phyloP scores from a whole-genome alignment of 192 early-diverging fungal genomes.

The Coemansia sp. region DNA sequence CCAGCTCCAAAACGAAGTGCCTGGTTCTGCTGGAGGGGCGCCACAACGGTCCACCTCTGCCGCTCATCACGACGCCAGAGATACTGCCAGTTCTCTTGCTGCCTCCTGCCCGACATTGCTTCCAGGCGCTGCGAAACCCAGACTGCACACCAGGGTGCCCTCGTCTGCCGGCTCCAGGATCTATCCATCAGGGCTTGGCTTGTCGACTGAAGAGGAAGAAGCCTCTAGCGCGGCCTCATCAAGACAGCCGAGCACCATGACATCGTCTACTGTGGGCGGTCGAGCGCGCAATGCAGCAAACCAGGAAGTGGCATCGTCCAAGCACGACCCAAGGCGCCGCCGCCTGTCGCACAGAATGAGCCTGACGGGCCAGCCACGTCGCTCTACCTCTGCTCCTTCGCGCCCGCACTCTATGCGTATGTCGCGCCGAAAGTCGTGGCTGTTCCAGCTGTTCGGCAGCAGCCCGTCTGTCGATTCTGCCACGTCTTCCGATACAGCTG shows the following conservation, averaged over 20 bases:
- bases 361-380: conserved; percentile 31
- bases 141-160: conserved; percentile 9
- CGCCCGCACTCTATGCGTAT: conserved; percentile 48
- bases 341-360: conserved; percentile 26
- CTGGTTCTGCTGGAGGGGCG: too few relatives aligned
- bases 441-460: conserved; percentile 33
- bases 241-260: conserved; percentile 1
- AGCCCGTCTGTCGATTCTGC: background rate
- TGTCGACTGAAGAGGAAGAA: background rate
- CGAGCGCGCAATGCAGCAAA: background rate
- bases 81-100: conserved; percentile 7
- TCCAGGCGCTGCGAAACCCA: conserved; percentile 5
- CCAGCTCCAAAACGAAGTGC: too few relatives aligned
- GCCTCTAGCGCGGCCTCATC: conserved; percentile 2
- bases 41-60: background rate
- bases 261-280: background rate
- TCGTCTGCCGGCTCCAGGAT: conserved; percentile 21
- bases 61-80: background rate
- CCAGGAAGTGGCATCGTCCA: background rate
- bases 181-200: conserved; percentile 29
- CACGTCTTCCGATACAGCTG: background rate
- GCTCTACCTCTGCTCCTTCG: conserved; percentile 47
- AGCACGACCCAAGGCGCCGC: conserved; percentile 8
- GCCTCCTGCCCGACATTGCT: conserved; percentile 34
- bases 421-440: conserved; percentile 34